Base-by-base conservation (phyloP, 169 alveolate species). In the Cryptosporidium meleagridis region DNA sequence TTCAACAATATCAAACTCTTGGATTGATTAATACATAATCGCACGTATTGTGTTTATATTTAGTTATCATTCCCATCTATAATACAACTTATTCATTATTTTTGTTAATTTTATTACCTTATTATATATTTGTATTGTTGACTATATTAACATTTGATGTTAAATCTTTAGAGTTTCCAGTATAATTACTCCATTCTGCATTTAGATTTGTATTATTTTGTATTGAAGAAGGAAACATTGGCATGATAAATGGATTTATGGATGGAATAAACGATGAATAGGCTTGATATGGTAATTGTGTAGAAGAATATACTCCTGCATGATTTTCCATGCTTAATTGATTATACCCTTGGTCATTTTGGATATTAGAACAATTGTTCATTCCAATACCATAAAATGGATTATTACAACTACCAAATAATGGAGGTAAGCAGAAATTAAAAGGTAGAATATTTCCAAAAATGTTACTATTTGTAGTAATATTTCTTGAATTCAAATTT, bases 1-100 rank as follows among this genome's bases (percentile, higher is more conserved):
- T 80, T 41, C 89, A 80, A 44, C 31, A 80, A 41, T 51, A 80
- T 44, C 89, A 80, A 61, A 80, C 89, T n/a, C 45, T 67, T 33
- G 75, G 89, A 65, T 37, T 80, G 33, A 41, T 80, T 39, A 80
- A 80, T 41, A 61, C 29, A 8, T 80, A 39, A 29, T 37, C n/a
- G 26, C 4, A 21, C 33, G 52, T 29, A 14, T 59, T 0, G 33
- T 37, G 9, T 16, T 16, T 65, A 55, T n/a, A 26, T 26, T 55
- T 55, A 48, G 55, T 26, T 26, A 23, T 10, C 62, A 2, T 23
- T 26, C 7, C 67, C 3, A 21, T 16, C 37, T 31, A 31, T 0
- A 31, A n/a, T 2, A 55, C 35, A 55, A 55, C 2, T 21, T 23
- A 21, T 73, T 35, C 44, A 9, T 31, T 31, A 31, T 31, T 31